Conservation (phyloP, 306 rosid species). For the Fragaria nilgerrensis region DNA sequence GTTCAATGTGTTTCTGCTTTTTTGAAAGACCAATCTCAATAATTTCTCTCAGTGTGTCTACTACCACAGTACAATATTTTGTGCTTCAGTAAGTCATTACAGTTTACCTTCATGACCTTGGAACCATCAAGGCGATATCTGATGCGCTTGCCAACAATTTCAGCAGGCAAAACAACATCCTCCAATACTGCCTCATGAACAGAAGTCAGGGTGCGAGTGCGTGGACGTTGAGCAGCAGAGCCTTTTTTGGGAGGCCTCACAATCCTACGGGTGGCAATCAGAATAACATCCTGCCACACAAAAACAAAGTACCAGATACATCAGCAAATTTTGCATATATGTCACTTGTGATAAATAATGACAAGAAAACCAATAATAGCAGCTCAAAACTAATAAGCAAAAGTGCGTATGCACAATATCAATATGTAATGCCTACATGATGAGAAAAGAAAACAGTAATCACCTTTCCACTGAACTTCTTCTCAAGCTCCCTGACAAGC, state of each 20-base stretch:
- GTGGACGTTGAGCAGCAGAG: slow-evolving; percentile 81
- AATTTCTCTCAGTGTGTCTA: too few species aligned
- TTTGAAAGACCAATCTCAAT: neutral
- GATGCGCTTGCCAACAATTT: slow-evolving; percentile 84
- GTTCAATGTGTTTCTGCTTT: neutral
- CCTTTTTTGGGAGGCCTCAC: slow-evolving; percentile 91
- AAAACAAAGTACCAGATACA: neutral
- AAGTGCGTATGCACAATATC: neutral
- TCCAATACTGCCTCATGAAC: slow-evolving; percentile 89
- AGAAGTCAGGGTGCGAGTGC: slow-evolving; percentile 79
- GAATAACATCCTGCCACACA: slow-evolving; percentile 56
- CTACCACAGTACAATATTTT: neutral
- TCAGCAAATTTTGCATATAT: neutral
- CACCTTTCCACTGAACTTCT: slow-evolving; percentile 90
- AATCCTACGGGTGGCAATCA: slow-evolving; percentile 79
- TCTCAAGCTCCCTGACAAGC: slow-evolving; percentile 93
- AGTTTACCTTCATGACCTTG: slow-evolving; percentile 71
- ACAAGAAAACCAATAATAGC: neutral
- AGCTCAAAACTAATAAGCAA: neutral
- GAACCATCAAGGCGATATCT: slow-evolving; percentile 76
- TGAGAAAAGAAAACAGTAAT: neutral
- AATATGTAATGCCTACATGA: neutral
- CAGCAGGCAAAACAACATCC: slow-evolving; percentile 87
- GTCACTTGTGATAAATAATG: too few species aligned
- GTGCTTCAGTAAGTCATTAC: neutral